phyloP scores from a whole-genome alignment of 306 rosid genomes.

The Medicago truncatula region MtrunA17r5.0-ANR NC_053049.1:26452001-26452500 shows the following conservation, averaged over 20 bases:
- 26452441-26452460: not conserved
- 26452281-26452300: slow-evolving; percentile 1
- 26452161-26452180: no score
- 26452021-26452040: slow-evolving; percentile 9
- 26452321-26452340: not conserved
- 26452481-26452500: no score
- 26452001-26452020: not conserved
- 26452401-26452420: not conserved
- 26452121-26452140: not conserved
- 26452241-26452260: not conserved
- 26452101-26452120: not conserved
- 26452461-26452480: no score
- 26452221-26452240: not conserved
- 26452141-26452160: not conserved
- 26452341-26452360: not conserved
- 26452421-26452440: not conserved
- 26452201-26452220: not conserved
- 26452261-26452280: not conserved
- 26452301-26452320: not conserved
- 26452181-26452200: no score
- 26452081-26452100: not conserved
- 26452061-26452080: not conserved
- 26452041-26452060: not conserved
- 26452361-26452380: not conserved
- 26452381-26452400: not conserved